Evolutionary conservation across 306 rosid genomes (phyloP), one percentile per base, ranked within the genome.

Genomic region (Citrullus mucosospermus): DNA sequence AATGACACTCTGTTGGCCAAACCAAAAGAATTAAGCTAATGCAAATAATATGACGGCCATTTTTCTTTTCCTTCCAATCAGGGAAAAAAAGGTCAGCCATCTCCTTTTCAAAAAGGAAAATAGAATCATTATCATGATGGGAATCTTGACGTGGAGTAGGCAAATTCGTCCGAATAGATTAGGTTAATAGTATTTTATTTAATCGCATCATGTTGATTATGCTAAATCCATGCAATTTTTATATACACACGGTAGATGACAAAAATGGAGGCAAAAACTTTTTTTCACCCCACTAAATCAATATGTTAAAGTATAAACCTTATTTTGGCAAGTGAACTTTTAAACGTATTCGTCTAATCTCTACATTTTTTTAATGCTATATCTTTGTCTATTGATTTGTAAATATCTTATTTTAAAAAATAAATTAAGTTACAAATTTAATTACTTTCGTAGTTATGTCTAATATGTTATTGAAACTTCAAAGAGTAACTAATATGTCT

Each of bases 1-100:
- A 74, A 74, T 84, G 84, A 85, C 85, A 63, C 80, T 76, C 60
- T 62, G 84, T 80, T 79, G 55, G 82, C 84, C 85, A 79, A 46
- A 78, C 61, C 60, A 61, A 79, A 59, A 67, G 17, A 36, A 73
- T 76, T 76, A 80, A 82, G 51, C 79, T 80, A n/a, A 15, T 50
- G 78, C 83, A 72, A 69, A 46, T 68, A 55, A 16, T 59, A 46
- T 38, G 8, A 54, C 76, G 51, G 57, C 62, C 53, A 68, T 44
- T 80, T 84, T 71, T 55, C 20, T 20, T 69, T 70, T 28, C 12
- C n/a, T 70, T 44, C 34, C 15, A n/a, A 68, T 32, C 34, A 43
- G 34, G 50, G 51, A 36, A 62, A 38, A 10, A 44, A 43, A 68
- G 22, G 78, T 51, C 78, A 51, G 78, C 61, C 78, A 53, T 73